Evolutionary conservation across 495 filamentous ascomycete genomes (phyloP), one percentile per base, ranked within the genome.

Genomic region (Xylaria flabelliformis): DNA sequence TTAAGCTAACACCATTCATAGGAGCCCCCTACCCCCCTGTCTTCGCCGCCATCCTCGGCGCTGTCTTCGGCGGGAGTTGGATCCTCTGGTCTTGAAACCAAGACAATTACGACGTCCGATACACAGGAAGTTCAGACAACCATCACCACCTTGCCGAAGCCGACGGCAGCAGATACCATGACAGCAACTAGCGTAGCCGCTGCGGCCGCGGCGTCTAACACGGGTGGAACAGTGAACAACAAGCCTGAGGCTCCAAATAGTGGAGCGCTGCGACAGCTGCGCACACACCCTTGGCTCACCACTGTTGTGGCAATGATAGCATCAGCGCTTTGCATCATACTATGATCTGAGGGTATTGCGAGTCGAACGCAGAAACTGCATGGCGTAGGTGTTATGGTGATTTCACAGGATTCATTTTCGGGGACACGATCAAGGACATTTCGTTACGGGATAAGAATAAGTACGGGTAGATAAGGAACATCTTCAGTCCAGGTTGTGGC

Each of bases 41-140:
- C 39, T 26, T 75, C 34, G 32, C 68, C 39, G 62, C 74, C 64
- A 69, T 74, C 36, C 24, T 77, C 42, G 73, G 68, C 48, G 72
- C 76, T 9, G 71, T 62, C 53, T 34, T 78, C 13, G 75, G 72
- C 19, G 67, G 70, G 26, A 67, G 62, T 41, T 72, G 72, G 44
- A 72, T 69, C 36, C 68, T 77, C 66, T 75, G 77, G 76, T 71
- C 69, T 72, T 79, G 74, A 78, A 70, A 53, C 24, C 24, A 39
- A 39, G 46, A 64, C 69, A 24, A 48, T 17, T 9, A 59, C 59
- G 36, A 64, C 69, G 24, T 55, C 58, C 21, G 59, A 64, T 64
- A n/a, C 9, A 21, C 44, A 36, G 29, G 68, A 59, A 39, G 58
- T n/a, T n/a, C n/a, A 13, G 42, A 69, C 67, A 24, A 69, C 67